Evolutionary conservation across 2,329 filamentous ascomycete genomes (phyloP).

Genomic region (Rhynchosporium graminicola): DNA sequence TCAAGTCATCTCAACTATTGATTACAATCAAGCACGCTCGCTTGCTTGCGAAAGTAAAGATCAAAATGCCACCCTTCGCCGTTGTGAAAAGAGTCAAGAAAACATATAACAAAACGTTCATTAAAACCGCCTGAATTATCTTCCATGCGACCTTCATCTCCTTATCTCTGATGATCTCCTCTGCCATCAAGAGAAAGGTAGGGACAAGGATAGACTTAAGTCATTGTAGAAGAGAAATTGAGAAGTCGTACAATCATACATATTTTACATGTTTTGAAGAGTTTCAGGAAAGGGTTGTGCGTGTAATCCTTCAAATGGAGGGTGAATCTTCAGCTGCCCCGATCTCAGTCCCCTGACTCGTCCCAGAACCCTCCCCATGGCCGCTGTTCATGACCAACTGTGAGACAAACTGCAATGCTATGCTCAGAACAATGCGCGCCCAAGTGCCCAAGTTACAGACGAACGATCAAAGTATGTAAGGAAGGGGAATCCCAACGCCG

Average conservation of each 20-base stretch:
- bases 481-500: conserved; percentile 3
- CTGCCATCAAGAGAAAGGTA: background rate
- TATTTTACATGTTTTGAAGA: conserved; percentile 17
- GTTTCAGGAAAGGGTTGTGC: background rate
- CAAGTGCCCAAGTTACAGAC: conserved; percentile 4
- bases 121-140: background rate
- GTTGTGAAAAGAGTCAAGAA: background rate
- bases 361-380: background rate
- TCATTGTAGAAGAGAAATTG: conserved; percentile 8
- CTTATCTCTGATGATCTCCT: too few relatives aligned
- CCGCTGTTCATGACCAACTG: background rate
- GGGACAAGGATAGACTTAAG: background rate
- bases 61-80: too few relatives aligned
- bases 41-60: background rate
- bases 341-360: background rate
- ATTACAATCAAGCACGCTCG: background rate
- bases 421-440: conserved; percentile 7
- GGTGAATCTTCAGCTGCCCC: background rate
- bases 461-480: background rate
- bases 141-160: background rate
- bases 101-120: background rate
- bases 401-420: conserved; percentile 9
- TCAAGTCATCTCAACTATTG: background rate
- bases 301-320: background rate
- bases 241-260: conserved; percentile 21